Evolutionary conservation across 1,284 basidiomycete genomes (phyloP).

Genomic region (Pseudomicrostroma phylloplanum): DNA sequence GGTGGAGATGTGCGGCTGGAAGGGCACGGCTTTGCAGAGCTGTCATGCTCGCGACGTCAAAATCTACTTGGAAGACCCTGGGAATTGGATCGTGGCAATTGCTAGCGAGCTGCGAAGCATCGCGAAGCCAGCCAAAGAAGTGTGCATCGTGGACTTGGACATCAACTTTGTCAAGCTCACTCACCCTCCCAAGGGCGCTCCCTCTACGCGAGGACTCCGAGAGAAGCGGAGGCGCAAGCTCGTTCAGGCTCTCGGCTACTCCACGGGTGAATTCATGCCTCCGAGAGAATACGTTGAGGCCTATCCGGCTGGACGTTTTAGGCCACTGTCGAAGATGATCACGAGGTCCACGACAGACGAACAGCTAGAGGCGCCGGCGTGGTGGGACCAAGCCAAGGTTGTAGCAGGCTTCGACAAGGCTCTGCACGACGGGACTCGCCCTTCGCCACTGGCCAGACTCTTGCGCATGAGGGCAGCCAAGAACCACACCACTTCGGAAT

Average conservation of each 20-base stretch:
- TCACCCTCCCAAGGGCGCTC: slow-evolving; percentile 69
- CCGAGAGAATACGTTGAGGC: slow-evolving; percentile 81
- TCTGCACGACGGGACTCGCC: slow-evolving; percentile 33
- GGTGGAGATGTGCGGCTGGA: slow-evolving; percentile 89
- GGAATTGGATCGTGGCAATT: slow-evolving; percentile 83
- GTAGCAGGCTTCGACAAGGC: slow-evolving; percentile 83
- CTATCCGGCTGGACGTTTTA: slow-evolving; percentile 70
- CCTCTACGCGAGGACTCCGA: slow-evolving; percentile 72
- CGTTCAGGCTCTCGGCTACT: slow-evolving; percentile 30
- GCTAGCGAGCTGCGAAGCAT: slow-evolving; percentile 78
- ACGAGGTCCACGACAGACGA: slow-evolving; percentile 73
- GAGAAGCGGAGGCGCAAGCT: slow-evolving; percentile 76
- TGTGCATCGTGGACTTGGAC: slow-evolving; percentile 86
- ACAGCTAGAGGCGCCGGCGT: slow-evolving; percentile 74
- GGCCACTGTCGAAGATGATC: slow-evolving; percentile 60
- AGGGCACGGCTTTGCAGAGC: slow-evolving; percentile 60
- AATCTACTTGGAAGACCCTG: slow-evolving; percentile 66
- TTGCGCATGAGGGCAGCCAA: slow-evolving; percentile 28
- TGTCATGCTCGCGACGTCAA: slow-evolving; percentile 77
- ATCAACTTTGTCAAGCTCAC: slow-evolving; percentile 81
- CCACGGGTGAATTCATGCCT: slow-evolving; percentile 30
- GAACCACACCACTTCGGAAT: slow-evolving; percentile 25
- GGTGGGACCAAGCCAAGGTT: slow-evolving; percentile 85
- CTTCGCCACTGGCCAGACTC: slow-evolving; percentile 34
- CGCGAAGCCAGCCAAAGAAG: slow-evolving; percentile 64